These are phyloP conservation scores for Solioccasus polychromus DNA, from an alignment of 768 basidiomycete species.

Conservation along the genomic window DNA sequence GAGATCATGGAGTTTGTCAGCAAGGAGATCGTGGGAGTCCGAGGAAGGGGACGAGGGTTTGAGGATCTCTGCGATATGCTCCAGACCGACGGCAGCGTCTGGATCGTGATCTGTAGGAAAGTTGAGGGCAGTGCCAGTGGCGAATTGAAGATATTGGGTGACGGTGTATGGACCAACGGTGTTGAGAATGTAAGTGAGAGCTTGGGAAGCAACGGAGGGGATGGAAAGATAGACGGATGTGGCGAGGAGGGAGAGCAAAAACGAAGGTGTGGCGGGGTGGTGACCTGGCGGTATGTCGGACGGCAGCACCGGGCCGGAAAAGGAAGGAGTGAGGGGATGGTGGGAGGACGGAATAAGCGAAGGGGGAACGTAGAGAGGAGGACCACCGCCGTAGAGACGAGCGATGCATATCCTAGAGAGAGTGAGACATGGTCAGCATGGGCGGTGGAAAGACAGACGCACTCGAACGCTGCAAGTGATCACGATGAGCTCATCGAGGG, in stretches of 20 bases:
- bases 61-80: conserved; percentile 55
- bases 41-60: conserved; percentile 31
- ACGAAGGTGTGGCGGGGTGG: conserved; percentile 75
- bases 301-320: conserved; percentile 34
- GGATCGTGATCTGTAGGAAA: conserved; percentile 41
- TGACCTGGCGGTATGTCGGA: conserved; percentile 44
- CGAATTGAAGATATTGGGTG: conserved; percentile 75
- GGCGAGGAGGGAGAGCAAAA: conserved; percentile 84
- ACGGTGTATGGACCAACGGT: conserved; percentile 81
- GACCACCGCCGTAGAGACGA: conserved; percentile 84
- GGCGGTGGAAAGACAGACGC: conserved; percentile 35
- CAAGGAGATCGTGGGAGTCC: conserved; percentile 21
- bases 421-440: conserved; percentile 10
- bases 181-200: conserved; percentile 64
- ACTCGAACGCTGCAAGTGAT: conserved; percentile 97
- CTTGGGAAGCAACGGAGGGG: conserved; percentile 69
- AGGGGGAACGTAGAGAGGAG: conserved; percentile 64
- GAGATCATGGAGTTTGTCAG: conserved; percentile 31
- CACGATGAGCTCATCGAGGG: too few relatives aligned
- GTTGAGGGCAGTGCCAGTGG: conserved; percentile 67
- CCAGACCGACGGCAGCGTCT: conserved; percentile 67
- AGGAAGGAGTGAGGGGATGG: conserved; percentile 72
- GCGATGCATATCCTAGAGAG: conserved; percentile 73
- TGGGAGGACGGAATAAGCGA: conserved; percentile 60
- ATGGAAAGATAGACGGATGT: conserved; percentile 86